Percentiles rank a stretch among this genome's conserved stretches.
Conservation (phyloP, 768 basidiomycete genomes). For the Mrakia blollopis region DNA sequence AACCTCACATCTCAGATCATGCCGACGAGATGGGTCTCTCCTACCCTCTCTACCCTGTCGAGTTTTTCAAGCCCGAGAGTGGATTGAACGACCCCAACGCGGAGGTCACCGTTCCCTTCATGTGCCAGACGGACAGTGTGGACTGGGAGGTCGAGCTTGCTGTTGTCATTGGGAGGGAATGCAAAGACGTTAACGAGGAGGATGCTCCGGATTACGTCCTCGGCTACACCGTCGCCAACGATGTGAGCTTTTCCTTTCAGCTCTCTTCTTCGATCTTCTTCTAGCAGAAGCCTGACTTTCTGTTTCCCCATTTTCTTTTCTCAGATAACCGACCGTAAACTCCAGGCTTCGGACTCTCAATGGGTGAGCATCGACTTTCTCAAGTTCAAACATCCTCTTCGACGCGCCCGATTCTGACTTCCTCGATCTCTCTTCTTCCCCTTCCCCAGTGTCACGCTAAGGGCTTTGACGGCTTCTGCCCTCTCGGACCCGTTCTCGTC, state of each 20-base stretch:
- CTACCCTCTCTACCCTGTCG: constrained; percentile 32
- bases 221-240: constrained; percentile 48
- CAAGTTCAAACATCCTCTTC: too few species aligned
- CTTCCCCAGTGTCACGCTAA: constrained; percentile 30
- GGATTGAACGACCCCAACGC: constrained; percentile 42
- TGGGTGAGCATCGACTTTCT: constrained; percentile 12
- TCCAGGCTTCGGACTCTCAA: constrained; percentile 15
- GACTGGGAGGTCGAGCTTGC: constrained; percentile 27
- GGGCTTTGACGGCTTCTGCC: constrained; percentile 42
- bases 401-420: too few species aligned
- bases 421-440: too few species aligned
- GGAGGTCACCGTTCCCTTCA: constrained; percentile 38
- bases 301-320: background rate
- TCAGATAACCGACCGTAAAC: constrained; percentile 11
- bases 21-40: constrained; percentile 42
- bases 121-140: constrained; percentile 43
- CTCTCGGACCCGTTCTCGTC: constrained; percentile 41
- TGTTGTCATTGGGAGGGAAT: constrained; percentile 74
- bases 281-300: background rate
- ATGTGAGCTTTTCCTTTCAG: background rate
- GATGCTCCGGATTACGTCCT: constrained; percentile 82
- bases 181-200: constrained; percentile 70
- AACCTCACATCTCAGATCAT: constrained; percentile 20
- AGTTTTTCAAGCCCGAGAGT: constrained; percentile 43
- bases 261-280: background rate